Evolutionary conservation across 2,329 filamentous ascomycete species (phyloP).

Genomic region (Fusarium begoniae): DNA sequence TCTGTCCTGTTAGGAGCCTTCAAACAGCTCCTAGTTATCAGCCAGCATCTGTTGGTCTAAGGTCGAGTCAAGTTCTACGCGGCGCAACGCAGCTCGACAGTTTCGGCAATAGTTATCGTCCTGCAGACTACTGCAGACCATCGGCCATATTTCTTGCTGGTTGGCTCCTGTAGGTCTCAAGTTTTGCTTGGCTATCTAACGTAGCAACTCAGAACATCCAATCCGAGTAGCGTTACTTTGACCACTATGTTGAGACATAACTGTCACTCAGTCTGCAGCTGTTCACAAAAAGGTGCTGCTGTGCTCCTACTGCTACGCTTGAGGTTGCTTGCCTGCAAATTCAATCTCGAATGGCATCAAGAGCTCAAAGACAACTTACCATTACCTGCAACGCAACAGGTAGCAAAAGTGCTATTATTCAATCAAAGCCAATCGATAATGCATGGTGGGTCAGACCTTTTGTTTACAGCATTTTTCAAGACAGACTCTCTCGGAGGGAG

Average conservation of each 20-base stretch:
- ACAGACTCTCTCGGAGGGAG: slow-evolving; percentile 28
- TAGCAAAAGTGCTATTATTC: slow-evolving; percentile 9
- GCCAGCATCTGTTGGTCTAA: slow-evolving; percentile 41
- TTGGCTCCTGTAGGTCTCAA: slow-evolving; percentile 16
- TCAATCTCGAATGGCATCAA: slow-evolving; percentile 9
- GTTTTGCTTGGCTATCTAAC: slow-evolving; percentile 30
- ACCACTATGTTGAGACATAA: slow-evolving; percentile 23
- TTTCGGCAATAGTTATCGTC: slow-evolving; percentile 40
- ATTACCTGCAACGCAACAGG: slow-evolving; percentile 11
- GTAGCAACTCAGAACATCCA: slow-evolving; percentile 11
- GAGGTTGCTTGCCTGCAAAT: slow-evolving; percentile 2
- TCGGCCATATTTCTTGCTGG: slow-evolving; percentile 29
- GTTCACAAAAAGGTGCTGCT: slow-evolving; percentile 10
- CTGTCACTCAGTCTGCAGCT: slow-evolving; percentile 23
- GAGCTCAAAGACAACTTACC: slow-evolving; percentile 4
- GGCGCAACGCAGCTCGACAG: slow-evolving; percentile 45
- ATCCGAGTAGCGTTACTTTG: slow-evolving; percentile 19
- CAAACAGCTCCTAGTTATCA: slow-evolving; percentile 39
- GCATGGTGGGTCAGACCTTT: slow-evolving; percentile 36
- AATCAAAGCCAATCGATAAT: slow-evolving; percentile 21
- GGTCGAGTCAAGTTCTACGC: slow-evolving; percentile 37
- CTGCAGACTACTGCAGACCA: slow-evolving; percentile 38
- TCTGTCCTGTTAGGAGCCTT: slow-evolving; percentile 40
- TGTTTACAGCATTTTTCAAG: slow-evolving; percentile 31
- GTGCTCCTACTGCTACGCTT: slow-evolving; percentile 2